A percentile compares a stretch with the other conserved stretches of the same genome.
Conservation (phyloP, 352 stramenopile genomes). For the Peronospora farinosa region DNA sequence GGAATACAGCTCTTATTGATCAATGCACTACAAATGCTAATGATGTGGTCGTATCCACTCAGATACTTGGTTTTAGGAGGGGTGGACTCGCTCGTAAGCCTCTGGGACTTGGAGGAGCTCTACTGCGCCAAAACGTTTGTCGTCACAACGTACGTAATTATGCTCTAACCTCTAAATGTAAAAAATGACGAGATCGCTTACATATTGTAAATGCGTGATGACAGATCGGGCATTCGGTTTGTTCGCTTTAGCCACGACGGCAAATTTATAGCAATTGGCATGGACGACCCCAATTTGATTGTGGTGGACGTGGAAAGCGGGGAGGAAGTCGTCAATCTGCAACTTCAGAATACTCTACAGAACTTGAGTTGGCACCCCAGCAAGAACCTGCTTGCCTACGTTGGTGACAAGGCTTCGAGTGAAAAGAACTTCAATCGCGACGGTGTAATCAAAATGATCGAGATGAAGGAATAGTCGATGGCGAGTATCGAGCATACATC, state of each 20-base stretch:
- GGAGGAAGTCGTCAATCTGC: slow-evolving; percentile 48
- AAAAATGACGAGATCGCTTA: slow-evolving; percentile 4
- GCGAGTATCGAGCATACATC: slow-evolving; percentile 1
- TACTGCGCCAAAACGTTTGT: slow-evolving; percentile 82
- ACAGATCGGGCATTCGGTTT: slow-evolving; percentile 70
- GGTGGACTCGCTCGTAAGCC: slow-evolving; percentile 76
- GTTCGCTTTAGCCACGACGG: slow-evolving; percentile 77
- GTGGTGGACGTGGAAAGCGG: slow-evolving; percentile 61
- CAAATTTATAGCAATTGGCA: slow-evolving; percentile 65
- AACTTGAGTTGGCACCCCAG: slow-evolving; percentile 78
- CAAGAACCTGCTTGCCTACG: slow-evolving; percentile 79
- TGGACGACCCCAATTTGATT: slow-evolving; percentile 65
- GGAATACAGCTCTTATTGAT: background rate
- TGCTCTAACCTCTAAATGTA: background rate
- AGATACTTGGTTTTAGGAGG: slow-evolving; percentile 73
- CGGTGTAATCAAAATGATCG: slow-evolving; percentile 80
- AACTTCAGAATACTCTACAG: slow-evolving; percentile 66
- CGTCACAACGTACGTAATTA: slow-evolving; percentile 57
- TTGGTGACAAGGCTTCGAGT: slow-evolving; percentile 67
- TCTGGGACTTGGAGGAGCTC: slow-evolving; percentile 83
- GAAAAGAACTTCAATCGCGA: slow-evolving; percentile 80
- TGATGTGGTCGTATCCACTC: slow-evolving; percentile 3
- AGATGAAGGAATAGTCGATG: slow-evolving; percentile 46
- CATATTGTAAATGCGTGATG: slow-evolving; percentile 1
- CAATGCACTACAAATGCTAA: background rate